phyloP scores from a whole-genome alignment of 1,284 basidiomycete genomes.

The Cutaneotrichosporon daszewskae region DNA sequence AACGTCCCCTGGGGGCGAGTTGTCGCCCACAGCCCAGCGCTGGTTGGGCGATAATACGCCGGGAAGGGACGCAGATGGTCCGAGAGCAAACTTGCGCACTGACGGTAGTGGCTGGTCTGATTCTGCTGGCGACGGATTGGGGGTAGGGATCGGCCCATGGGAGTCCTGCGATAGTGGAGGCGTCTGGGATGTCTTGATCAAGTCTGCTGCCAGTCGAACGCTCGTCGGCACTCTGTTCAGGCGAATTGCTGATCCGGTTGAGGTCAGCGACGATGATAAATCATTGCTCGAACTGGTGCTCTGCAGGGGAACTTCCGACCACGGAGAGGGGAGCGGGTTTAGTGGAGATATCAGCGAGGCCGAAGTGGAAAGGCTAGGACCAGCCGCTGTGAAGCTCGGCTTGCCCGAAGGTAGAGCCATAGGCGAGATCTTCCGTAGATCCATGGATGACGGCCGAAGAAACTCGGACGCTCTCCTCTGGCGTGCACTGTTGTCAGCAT shows the following conservation, averaged over 20 bases:
- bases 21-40: not conserved
- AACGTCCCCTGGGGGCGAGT: not conserved
- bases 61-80: constrained; percentile 7
- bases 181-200: constrained; percentile 36
- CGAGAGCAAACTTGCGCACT: constrained; percentile 4
- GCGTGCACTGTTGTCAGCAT: constrained; percentile 11
- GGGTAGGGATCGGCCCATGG: constrained; percentile 29
- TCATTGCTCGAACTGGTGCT: constrained; percentile 25
- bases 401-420: not conserved
- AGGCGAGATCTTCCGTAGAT: constrained; percentile 31
- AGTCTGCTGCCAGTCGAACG: constrained; percentile 51
- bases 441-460: constrained; percentile 29
- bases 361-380: constrained; percentile 34
- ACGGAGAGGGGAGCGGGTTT: constrained; percentile 46
- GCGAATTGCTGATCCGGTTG: constrained; percentile 49
- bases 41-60: not conserved
- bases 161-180: constrained; percentile 15
- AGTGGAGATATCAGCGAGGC: constrained; percentile 46
- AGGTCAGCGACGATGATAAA: constrained; percentile 21
- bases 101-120: not conserved
- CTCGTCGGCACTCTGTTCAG: constrained; percentile 54
- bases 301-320: constrained; percentile 27
- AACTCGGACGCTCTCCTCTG: constrained; percentile 39
- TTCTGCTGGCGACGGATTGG: constrained; percentile 27
- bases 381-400: constrained; percentile 8